Percentiles rank a stretch among this genome's conserved stretches.
These are phyloP conservation scores for Astrocystis sublimbata DNA, from an alignment of 495 filamentous ascomycete species.

Conservation along the genomic window DNA sequence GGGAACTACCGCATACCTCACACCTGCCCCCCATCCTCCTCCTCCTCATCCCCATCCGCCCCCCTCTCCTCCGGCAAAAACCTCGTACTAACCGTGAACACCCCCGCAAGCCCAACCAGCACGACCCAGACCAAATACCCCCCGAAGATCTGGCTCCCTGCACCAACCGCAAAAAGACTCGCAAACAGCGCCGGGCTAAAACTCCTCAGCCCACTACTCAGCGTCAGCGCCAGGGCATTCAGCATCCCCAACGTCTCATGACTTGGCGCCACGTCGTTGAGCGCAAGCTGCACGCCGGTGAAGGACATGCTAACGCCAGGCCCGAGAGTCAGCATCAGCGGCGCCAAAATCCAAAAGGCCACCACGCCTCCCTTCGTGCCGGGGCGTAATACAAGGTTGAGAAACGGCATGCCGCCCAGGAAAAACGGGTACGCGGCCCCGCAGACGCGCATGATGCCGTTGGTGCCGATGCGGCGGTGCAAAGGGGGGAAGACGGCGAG, in stretches of 20 bases:
- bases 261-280: slow-evolving; percentile 68
- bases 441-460: slow-evolving; percentile 57
- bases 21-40: no score
- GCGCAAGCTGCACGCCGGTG: slow-evolving; percentile 64
- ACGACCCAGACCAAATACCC: slow-evolving; percentile 71
- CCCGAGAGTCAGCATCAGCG: slow-evolving; percentile 43
- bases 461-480: slow-evolving; percentile 59
- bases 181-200: slow-evolving; percentile 62
- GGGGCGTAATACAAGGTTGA: slow-evolving; percentile 53
- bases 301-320: slow-evolving; percentile 68
- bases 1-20: no score
- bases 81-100: slow-evolving; percentile 44
- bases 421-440: slow-evolving; percentile 59
- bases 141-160: slow-evolving; percentile 52
- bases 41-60: slow-evolving; percentile 9
- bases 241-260: slow-evolving; percentile 60
- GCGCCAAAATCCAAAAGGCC: slow-evolving; percentile 58
- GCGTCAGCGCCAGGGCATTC: slow-evolving; percentile 59
- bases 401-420: slow-evolving; percentile 50
- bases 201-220: slow-evolving; percentile 39
- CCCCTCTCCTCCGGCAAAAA: slow-evolving; percentile 48
- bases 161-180: slow-evolving; percentile 62
- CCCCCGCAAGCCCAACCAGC: slow-evolving; percentile 48
- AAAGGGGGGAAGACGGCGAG: slow-evolving; percentile 63
- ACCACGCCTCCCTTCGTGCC: slow-evolving; percentile 29